Evolutionary conservation across 2,329 filamentous ascomycete species (phyloP), one percentile per base, ranked within the genome.

Genomic region (Cytospora piceicola): DNA sequence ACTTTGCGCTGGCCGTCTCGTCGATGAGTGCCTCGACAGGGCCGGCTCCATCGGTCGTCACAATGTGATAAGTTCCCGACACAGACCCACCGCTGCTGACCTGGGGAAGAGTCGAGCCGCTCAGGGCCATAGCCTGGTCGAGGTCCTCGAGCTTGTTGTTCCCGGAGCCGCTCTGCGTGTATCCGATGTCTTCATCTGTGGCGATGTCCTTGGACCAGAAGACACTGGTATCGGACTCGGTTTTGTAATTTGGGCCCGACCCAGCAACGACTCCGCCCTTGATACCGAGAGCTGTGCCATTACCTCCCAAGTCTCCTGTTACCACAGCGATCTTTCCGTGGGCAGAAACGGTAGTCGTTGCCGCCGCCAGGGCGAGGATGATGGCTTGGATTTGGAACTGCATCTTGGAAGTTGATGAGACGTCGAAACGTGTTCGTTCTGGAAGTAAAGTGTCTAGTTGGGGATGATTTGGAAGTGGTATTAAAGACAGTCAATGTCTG

Each of bases 141-240:
- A 70, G 52, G 49, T 66, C 63, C 14, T 54, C 42, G 1, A 63
- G 51, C 64, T 67, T 20, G 58, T 70, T 63, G 36, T 69, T 65
- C 61, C 70, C 70, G 6, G 36, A 36, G 56, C 62, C 62, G 49
- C 57, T 36, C 58, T 61, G 39, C 52, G 63, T 65, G 63, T 27
- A 65, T 30, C 63, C 63, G n/a, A 71, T 67, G 30, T 70, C 64
- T 15, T 69, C 68, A 22, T 64, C 65, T 17, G 61, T 61, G 71
- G 76, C 75, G 22, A 65, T 69, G 56, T 75, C 74, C 27, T 74
- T 67, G 62, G 62, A 64, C 57, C 66, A 61, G 74, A 82, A 82
- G 68, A 82, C 75, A 46, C 80, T 82, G 34, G 80, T 81, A 71
- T 82, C 80, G 39, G 77, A 71, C 69, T 82, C 79, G 1, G 79